These are phyloP conservation scores for Tetracladium maxilliforme DNA, from an alignment of 2,329 filamentous ascomycete genomes.

Conservation along the genomic window DNA sequence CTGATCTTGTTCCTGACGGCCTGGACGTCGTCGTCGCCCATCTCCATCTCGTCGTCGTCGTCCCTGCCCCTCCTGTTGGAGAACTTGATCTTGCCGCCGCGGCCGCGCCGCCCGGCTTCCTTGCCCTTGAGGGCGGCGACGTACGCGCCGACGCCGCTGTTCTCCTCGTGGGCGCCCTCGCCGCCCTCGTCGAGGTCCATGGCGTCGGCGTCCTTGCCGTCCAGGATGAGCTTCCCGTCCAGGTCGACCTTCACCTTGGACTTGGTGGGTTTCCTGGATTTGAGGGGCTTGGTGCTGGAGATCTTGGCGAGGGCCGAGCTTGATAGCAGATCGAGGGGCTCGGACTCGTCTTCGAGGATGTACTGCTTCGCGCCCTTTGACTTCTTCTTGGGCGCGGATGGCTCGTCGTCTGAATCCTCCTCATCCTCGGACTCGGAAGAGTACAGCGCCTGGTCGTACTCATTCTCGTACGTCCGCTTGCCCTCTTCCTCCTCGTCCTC, in stretches of 20 bases:
- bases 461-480: conserved; percentile 61
- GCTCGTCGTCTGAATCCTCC: conserved; percentile 24
- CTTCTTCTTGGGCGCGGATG: conserved; percentile 22
- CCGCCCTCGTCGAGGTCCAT: conserved; percentile 48
- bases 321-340: conserved; percentile 87
- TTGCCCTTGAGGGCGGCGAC: conserved; percentile 55
- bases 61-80: conserved; percentile 41
- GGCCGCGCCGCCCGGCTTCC: conserved; percentile 48
- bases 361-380: conserved; percentile 55
- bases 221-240: conserved; percentile 68
- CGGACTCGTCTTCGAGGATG: conserved; percentile 88
- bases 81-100: conserved; percentile 57
- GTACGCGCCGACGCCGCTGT: conserved; percentile 51
- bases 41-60: conserved; percentile 24
- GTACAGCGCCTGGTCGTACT: conserved; percentile 93
- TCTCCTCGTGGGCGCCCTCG: conserved; percentile 19
- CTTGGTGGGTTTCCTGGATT: conserved; percentile 35
- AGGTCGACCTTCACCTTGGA: conserved; percentile 54
- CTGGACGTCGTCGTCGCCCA: conserved; percentile 31
- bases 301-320: conserved; percentile 83
- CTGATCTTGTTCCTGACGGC: conserved; percentile 32
- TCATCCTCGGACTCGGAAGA: conserved; percentile 50
- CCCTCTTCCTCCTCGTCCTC: conserved; percentile 37
- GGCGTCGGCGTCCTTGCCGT: conserved; percentile 33
- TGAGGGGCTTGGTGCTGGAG: conserved; percentile 72